Base-by-base conservation (phyloP, 1,284 basidiomycete genomes). In the Wolfiporia cocos region DNA sequence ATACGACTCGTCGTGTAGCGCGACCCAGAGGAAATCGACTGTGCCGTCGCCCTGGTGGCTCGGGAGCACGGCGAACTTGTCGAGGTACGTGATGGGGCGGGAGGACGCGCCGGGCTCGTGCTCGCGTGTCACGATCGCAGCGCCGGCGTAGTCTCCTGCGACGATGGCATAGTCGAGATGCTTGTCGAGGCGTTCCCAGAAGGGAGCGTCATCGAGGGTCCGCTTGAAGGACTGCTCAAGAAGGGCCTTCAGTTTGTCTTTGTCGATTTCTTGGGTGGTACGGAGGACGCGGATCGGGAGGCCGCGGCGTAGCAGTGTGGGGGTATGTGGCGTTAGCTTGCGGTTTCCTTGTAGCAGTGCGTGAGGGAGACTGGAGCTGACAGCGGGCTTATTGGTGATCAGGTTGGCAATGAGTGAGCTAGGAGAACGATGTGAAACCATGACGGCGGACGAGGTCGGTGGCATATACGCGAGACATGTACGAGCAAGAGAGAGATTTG, bases 1-100 rank as follows among this genome's bases (percentile, higher is more conserved):
- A 58, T 96, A 98, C 14, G 96, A 93, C 66, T 99, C 96, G 66
- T 99, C 96, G 55, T 98, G 92, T 41, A 99, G 69, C 20, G 94
- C 95, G 36, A 97, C 94, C 95, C 96, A 99, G 34, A 99, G 70
- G 68, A 99, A 99, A 68, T 99, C 96, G 43, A 99, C 96, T 0
- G 95, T 98, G 17, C 96, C 96, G 58, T 97, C 94, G 14, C 96
- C 96, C 64, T 99, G 96, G 62, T 98, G 80, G 46, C 74, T 82
- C 1, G 96, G 96, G 34, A 95, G 71, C 31, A 99, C 93, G 12
- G 94, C 95, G 63, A 99, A 99, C 66, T 99, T 99, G 76, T 99
- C 96, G 39, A 99, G 77, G 64, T 99, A 99, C 12, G 90, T 85
- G 48, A 99, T 87, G 15, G 79, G 71, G 14, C 59, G 52, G 34